These are phyloP conservation scores for Boletellus emodensis DNA, from an alignment of 768 basidiomycete species.

Conservation along the genomic window DNA sequence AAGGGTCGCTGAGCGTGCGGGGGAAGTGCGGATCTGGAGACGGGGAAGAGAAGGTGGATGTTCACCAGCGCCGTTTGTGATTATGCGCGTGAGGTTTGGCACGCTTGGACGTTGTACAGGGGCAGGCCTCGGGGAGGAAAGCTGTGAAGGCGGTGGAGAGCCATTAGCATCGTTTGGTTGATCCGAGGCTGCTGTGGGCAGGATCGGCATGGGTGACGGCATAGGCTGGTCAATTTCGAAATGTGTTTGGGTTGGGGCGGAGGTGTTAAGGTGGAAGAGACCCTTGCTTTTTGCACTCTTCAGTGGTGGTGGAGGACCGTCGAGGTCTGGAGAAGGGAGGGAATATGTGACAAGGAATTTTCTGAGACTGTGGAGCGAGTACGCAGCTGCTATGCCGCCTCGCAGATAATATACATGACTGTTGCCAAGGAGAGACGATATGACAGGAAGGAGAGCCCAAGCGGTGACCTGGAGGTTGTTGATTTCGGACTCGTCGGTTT, in stretches of 20 bases:
- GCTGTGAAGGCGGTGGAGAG: conserved; percentile 65
- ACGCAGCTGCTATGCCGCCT: conserved; percentile 65
- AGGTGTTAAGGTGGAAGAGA: conserved; percentile 67
- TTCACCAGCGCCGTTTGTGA: conserved; percentile 52
- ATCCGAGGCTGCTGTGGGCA: conserved; percentile 46
- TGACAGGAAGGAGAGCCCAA: conserved; percentile 66
- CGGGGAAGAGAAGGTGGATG: conserved; percentile 45
- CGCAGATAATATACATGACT: conserved; percentile 65
- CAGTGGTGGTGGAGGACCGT: conserved; percentile 10
- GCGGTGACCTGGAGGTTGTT: conserved; percentile 53
- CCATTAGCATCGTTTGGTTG: conserved; percentile 43
- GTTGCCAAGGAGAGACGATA: conserved; percentile 53
- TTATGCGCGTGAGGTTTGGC: conserved; percentile 57
- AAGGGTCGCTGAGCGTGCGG: conserved; percentile 56
- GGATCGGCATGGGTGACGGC: conserved; percentile 52
- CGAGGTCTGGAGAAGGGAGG: conserved; percentile 13
- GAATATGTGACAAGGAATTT: conserved; percentile 40
- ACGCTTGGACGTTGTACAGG: conserved; percentile 58
- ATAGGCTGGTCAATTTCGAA: conserved; percentile 55
- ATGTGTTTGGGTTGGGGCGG: conserved; percentile 46
- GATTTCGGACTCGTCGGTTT: conserved; percentile 66
- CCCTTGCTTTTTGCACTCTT: conserved; percentile 41
- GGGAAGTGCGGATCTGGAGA: conserved; percentile 58
- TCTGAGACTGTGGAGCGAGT: conserved; percentile 53
- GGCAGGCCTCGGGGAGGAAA: conserved; percentile 48